Conservation (phyloP, 2,329 filamentous ascomycete species). For the Microdochium paspali region DNA sequence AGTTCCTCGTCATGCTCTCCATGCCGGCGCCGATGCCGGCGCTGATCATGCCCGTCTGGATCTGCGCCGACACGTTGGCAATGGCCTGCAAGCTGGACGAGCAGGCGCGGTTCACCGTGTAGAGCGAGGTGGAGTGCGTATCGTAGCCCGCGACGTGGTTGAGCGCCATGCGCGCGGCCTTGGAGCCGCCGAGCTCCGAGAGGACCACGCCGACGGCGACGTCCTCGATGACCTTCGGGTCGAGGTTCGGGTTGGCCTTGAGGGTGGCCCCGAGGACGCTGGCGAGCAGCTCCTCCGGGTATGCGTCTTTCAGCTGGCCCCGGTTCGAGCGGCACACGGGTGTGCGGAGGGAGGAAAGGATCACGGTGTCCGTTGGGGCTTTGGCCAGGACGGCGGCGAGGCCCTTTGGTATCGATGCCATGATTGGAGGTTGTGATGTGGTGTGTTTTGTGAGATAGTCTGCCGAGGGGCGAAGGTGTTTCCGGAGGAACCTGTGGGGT, state of each 20-base stretch:
- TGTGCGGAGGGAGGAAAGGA: conserved; percentile 84
- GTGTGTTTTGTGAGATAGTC: conserved; percentile 1
- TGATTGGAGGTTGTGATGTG: conserved; percentile 19
- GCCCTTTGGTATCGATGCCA: conserved; percentile 45
- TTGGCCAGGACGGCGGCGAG: conserved; percentile 71
- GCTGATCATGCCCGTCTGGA: conserved; percentile 63
- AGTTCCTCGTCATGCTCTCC: conserved; percentile 95
- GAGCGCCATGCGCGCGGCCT: conserved; percentile 85
- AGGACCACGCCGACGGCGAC: conserved; percentile 83
- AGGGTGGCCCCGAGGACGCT: conserved; percentile 59
- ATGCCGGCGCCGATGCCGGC: conserved; percentile 78
- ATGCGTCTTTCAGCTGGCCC: conserved; percentile 76
- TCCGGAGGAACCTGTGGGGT: background rate
- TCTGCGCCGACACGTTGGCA: conserved; percentile 62
- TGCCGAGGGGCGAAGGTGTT: background rate
- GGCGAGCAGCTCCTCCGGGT: conserved; percentile 81
- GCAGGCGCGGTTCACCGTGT: conserved; percentile 86
- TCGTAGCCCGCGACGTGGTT: conserved; percentile 64
- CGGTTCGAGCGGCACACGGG: conserved; percentile 77
- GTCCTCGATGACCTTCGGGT: conserved; percentile 64
- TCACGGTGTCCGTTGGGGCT: conserved; percentile 71
- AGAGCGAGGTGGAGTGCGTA: conserved; percentile 61
- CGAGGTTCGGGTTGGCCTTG: conserved; percentile 61
- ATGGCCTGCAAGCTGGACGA: conserved; percentile 70
- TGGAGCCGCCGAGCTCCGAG: conserved; percentile 81